A percentile compares a stretch with the other conserved stretches of the same genome.
Conservation (phyloP, 2,329 filamentous ascomycete species). For the Sporothrix inflata region DNA sequence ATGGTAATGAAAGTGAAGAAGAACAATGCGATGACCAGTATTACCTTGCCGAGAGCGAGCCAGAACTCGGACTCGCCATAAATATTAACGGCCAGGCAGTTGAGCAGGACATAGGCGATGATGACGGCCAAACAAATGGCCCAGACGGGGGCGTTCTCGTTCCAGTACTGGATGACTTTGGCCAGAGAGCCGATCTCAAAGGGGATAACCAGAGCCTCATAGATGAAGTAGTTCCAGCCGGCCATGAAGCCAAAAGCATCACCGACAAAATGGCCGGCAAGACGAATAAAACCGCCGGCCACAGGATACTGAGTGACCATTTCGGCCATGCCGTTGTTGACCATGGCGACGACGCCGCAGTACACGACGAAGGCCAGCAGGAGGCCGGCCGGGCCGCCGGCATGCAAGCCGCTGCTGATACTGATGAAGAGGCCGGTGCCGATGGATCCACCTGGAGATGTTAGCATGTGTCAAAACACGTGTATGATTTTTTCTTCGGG, state of each 20-base stretch:
- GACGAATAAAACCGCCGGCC: conserved; percentile 64
- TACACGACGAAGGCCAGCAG: conserved; percentile 64
- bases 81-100: conserved; percentile 43
- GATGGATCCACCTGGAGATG: too few species aligned
- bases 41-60: conserved; percentile 50
- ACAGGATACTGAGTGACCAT: conserved; percentile 67
- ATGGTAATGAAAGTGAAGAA: conserved; percentile 60
- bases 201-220: conserved; percentile 47
- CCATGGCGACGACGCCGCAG: conserved; percentile 57
- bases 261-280: conserved; percentile 67
- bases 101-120: conserved; percentile 30
- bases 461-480: too few species aligned
- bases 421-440: conserved; percentile 63
- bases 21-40: conserved; percentile 60
- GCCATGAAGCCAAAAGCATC: conserved; percentile 63
- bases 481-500: too few species aligned
- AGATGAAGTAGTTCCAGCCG: conserved; percentile 50
- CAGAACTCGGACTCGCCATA: conserved; percentile 51
- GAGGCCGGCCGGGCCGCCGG: conserved; percentile 41
- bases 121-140: conserved; percentile 61
- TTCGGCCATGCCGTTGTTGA: conserved; percentile 68
- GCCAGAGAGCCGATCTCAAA: conserved; percentile 48
- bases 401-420: conserved; percentile 57
- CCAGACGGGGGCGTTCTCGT: conserved; percentile 48
- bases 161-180: conserved; percentile 52